Percentiles rank a stretch among this genome's conserved stretches.
phyloP scores from a whole-genome alignment of 2,329 filamentous ascomycete genomes.

The Aschersonia sp. region DNA sequence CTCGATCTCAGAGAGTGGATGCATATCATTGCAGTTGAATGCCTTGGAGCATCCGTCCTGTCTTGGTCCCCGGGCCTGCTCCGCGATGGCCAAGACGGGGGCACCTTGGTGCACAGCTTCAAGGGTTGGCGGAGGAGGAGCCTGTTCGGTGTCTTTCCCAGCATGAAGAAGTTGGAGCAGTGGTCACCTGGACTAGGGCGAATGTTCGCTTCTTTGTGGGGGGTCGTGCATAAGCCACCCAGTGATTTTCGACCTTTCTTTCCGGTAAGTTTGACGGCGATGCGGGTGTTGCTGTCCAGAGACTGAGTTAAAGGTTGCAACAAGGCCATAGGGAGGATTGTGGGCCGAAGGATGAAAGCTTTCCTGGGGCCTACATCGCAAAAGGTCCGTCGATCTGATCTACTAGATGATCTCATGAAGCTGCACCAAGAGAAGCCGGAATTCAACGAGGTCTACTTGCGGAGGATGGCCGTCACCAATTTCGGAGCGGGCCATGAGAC shows the following conservation, averaged over 20 bases:
- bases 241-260: conserved; percentile 33
- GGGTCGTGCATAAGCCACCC: conserved; percentile 27
- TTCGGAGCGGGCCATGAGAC: conserved; percentile 42
- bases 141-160: conserved; percentile 35
- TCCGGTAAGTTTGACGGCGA: conserved; percentile 18
- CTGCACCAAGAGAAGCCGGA: conserved; percentile 28
- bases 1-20: conserved; percentile 39
- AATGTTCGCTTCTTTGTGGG: conserved; percentile 27
- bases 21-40: conserved; percentile 39
- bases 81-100: conserved; percentile 26
- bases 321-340: conserved; percentile 19
- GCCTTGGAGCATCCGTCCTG: conserved; percentile 31
- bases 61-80: conserved; percentile 37
- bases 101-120: conserved; percentile 32
- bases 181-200: conserved; percentile 20
- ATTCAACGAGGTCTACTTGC: conserved; percentile 31
- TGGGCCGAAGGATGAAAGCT: conserved; percentile 19
- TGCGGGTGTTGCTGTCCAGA: background rate
- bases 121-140: conserved; percentile 36
- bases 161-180: conserved; percentile 22
- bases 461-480: conserved; percentile 37
- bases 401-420: conserved; percentile 30
- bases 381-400: conserved; percentile 20
- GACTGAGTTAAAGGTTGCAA: background rate
- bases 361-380: conserved; percentile 12